Base-by-base conservation (phyloP, 257 asterid genomes). In the Striga asiatica region DNA sequence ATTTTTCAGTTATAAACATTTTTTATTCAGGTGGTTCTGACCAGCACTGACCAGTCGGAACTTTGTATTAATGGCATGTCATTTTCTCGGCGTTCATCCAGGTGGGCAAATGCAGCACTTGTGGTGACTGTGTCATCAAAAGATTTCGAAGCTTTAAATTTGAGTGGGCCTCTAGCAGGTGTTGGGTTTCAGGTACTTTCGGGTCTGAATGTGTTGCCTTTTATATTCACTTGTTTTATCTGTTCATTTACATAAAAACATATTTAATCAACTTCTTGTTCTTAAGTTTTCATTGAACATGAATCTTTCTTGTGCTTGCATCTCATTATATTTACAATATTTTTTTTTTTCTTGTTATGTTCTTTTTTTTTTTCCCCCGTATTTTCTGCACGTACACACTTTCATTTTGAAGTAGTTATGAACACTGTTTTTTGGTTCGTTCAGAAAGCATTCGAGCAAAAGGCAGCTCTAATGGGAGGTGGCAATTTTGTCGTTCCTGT, bases 41-140 rank as follows among this genome's bases (percentile, higher is more conserved):
- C 96, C 35, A 83, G 94, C 73, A 83, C 98, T 24, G 67, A 89
- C 63, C 95, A 93, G 42, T 78, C 91, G 1, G 98, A 89, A 66
- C 77, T 89, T 66, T 86, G 98, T 69, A 80, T 89, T 56, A 89
- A 89, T 45, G 98, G 96, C 50, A 86, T 89, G 98, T 89, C 98
- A 1, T 89, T 86, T 70, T 91, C 96, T 19, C 78, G 79, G 46
- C 96, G 98, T 59, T 73, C 98, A 31, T 91, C 98, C 54, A 75
- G 66, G 63, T 83, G 98, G 98, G 98, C 96, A 43, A 91, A 91
- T 66, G 93, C 98, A 62, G 96, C 98, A 48, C 81, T 89, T 47
- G 96, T 86, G 20, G 91, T 72, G 37, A 78, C 81, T 20, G 91
- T 81, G 25, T 81, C 95, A 0, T 76, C 93, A 25, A 74, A 78